phyloP scores from a whole-genome alignment of 768 basidiomycete genomes.

The Pisolithus microcarpus region DNA sequence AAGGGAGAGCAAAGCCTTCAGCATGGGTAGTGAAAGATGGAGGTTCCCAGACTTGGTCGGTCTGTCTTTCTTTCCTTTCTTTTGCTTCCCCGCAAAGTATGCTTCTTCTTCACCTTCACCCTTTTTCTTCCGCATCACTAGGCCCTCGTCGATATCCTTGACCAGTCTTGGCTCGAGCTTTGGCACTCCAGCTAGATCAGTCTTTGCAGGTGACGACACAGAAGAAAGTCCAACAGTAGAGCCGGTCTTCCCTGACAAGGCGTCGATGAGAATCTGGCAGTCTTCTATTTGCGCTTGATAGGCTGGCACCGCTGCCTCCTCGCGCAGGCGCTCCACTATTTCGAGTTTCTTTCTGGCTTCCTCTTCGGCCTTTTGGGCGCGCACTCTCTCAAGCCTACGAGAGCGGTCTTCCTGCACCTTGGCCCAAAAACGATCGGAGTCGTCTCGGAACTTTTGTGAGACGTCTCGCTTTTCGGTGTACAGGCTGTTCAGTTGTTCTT shows the following conservation, averaged over 20 bases:
- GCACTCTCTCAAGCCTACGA: conserved; percentile 68
- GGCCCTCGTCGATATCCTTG: conserved; percentile 56
- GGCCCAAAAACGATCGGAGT: conserved; percentile 72
- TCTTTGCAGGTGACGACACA: conserved; percentile 33
- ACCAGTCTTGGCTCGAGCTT: conserved; percentile 84
- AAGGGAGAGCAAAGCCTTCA: conserved; percentile 78
- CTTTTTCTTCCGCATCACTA: conserved; percentile 87
- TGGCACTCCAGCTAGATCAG: conserved; percentile 55
- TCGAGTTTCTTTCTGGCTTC: conserved; percentile 78
- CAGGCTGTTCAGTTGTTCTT: conserved; percentile 61
- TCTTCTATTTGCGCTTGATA: conserved; percentile 94
- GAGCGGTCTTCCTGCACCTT: conserved; percentile 89
- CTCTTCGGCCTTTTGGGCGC: conserved; percentile 67
- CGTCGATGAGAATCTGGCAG: conserved; percentile 87
- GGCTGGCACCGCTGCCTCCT: conserved; percentile 86
- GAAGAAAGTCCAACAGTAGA: conserved; percentile 39
- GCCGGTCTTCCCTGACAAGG: conserved; percentile 61
- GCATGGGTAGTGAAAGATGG: conserved; percentile 74
- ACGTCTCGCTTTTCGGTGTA: conserved; percentile 75
- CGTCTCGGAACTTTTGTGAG: conserved; percentile 63
- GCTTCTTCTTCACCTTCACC: conserved; percentile 73
- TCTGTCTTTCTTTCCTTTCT: conserved; percentile 52
- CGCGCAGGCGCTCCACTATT: conserved; percentile 69
- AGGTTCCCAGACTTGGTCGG: conserved; percentile 34
- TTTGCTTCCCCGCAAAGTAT: conserved; percentile 72